A percentile compares a stretch with the other conserved stretches of the same genome.
These are phyloP conservation scores for Kurtzmaniella cleridarum DNA, from an alignment of 805 yeast species.

Conservation along the genomic window DNA sequence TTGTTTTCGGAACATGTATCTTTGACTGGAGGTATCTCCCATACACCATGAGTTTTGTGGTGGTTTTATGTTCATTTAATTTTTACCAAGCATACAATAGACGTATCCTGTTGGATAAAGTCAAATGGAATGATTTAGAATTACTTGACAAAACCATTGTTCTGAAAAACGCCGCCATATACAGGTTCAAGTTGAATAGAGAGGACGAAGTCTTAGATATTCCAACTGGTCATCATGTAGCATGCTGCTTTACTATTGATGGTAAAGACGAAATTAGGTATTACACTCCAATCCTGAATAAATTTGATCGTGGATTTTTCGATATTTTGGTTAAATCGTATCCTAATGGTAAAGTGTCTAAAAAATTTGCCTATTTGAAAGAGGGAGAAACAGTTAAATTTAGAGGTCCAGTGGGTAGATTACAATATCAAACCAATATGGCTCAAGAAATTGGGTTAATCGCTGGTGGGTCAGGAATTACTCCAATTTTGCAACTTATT, in stretches of 20 bases:
- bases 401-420: slow-evolving; percentile 76
- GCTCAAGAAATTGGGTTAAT: slow-evolving; percentile 61
- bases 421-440: slow-evolving; percentile 53
- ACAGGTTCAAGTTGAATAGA: slow-evolving; percentile 60
- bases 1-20: slow-evolving; percentile 55
- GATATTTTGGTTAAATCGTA: slow-evolving; percentile 76
- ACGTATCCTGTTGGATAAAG: slow-evolving; percentile 41
- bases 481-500: slow-evolving; percentile 81
- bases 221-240: slow-evolving; percentile 74
- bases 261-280: slow-evolving; percentile 56
- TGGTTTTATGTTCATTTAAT: slow-evolving; percentile 27
- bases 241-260: slow-evolving; percentile 46
- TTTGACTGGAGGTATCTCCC: slow-evolving; percentile 49
- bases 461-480: slow-evolving; percentile 87
- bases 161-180: slow-evolving; percentile 66
- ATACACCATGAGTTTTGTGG: slow-evolving; percentile 31
- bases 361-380: slow-evolving; percentile 54
- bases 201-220: slow-evolving; percentile 57
- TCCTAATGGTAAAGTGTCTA: slow-evolving; percentile 65
- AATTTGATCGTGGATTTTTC: slow-evolving; percentile 65
- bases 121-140: slow-evolving; percentile 62
- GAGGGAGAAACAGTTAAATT: slow-evolving; percentile 66
- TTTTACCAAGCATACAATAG: slow-evolving; percentile 37
- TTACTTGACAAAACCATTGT: slow-evolving; percentile 69
- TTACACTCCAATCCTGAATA: slow-evolving; percentile 73